Percentiles rank a stretch among this genome's conserved stretches.
These are phyloP conservation scores for Coniochaeta sp. DNA, from an alignment of 2,329 filamentous ascomycete species.

Conservation along the genomic window DNA sequence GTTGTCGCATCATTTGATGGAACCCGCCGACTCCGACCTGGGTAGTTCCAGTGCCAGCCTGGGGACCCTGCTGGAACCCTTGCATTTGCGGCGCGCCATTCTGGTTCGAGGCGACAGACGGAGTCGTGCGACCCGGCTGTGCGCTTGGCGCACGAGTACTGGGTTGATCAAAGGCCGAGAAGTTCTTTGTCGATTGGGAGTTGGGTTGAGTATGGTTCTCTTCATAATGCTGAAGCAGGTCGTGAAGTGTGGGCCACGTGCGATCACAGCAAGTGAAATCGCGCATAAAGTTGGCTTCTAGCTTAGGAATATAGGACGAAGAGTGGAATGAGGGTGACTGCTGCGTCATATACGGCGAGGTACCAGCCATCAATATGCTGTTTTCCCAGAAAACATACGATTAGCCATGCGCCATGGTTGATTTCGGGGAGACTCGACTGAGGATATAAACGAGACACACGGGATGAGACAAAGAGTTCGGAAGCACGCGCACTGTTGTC, in stretches of 20 bases:
- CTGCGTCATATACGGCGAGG: conserved; percentile 76
- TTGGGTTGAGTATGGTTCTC: conserved; percentile 56
- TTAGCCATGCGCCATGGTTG: conserved; percentile 16
- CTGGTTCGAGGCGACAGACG: conserved; percentile 7
- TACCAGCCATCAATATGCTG: conserved; percentile 92
- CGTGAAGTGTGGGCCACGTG: conserved; percentile 84
- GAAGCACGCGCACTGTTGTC: background rate
- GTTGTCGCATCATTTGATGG: conserved; percentile 35
- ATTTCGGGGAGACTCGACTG: background rate
- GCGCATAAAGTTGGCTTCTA: conserved; percentile 96
- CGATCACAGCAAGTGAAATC: conserved; percentile 94
- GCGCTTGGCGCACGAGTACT: conserved; percentile 11
- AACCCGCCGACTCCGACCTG: conserved; percentile 22
- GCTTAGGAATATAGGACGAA: conserved; percentile 89
- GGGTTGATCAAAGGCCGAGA: conserved; percentile 15
- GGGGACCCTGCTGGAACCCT: conserved; percentile 13
- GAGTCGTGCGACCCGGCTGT: conserved; percentile 14
- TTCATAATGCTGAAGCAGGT: conserved; percentile 93
- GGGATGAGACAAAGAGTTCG: background rate
- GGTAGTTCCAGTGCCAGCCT: conserved; percentile 14
- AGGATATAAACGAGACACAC: background rate
- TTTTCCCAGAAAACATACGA: conserved; percentile 12
- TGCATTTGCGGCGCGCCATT: conserved; percentile 14
- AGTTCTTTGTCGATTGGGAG: conserved; percentile 11
- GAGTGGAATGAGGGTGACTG: conserved; percentile 96